phyloP scores from a whole-genome alignment of 2,329 filamentous ascomycete genomes.

The Pseudocercospora pini-densiflorae region DNA sequence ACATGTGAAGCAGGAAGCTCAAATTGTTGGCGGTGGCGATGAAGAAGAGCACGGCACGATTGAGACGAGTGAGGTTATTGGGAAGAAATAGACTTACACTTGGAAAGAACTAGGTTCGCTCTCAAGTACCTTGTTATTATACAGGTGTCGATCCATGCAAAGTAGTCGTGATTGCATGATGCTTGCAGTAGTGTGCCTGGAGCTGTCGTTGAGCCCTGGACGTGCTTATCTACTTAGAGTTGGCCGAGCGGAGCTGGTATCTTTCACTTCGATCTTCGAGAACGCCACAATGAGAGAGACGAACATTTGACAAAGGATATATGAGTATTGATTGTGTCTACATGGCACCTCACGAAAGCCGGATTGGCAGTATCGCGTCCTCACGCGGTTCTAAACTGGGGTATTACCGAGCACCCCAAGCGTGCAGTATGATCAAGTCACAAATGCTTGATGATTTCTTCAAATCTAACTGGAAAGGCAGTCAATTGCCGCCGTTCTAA shows the following conservation, averaged over 20 bases:
- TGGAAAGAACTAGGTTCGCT: no score
- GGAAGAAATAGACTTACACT: no score
- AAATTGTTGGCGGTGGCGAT: neutral
- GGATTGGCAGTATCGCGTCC: slow-evolving; percentile 4
- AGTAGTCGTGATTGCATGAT: no score
- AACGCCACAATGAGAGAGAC: neutral
- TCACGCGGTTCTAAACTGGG: neutral
- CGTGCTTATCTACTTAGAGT: no score
- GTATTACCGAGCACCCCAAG: neutral
- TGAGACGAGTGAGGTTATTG: no score
- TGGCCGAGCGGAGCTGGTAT: neutral
- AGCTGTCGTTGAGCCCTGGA: no score
- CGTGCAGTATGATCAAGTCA: neutral
- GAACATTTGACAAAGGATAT: neutral
- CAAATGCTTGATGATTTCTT: neutral
- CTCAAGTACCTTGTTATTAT: no score
- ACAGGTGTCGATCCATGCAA: no score
- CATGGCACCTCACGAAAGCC: neutral
- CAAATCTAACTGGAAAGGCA: neutral
- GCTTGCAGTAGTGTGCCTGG: no score
- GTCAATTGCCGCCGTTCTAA: neutral
- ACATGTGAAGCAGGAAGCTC: slow-evolving; percentile 13
- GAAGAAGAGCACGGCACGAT: neutral
- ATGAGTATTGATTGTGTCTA: neutral
- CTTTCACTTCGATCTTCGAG: neutral